Evolutionary conservation across 176 grass and related monocot genomes (phyloP), one percentile per base, ranked within the genome.

Genomic region (Melocanna baccifera): DNA sequence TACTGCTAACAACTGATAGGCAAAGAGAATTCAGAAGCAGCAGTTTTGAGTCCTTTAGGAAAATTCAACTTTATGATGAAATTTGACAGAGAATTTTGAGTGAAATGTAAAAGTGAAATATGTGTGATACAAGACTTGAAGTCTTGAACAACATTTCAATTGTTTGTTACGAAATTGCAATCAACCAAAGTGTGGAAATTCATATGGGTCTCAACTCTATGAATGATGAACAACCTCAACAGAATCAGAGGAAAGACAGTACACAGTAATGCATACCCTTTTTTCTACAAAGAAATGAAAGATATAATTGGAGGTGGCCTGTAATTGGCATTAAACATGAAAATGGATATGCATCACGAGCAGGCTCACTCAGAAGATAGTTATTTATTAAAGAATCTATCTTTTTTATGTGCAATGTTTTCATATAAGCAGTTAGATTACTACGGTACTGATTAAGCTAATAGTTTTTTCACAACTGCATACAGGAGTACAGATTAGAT

Each of bases 381-480:
- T 4, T 20, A 80, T 65, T 66, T 74, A 57, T 57, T 22, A 3
- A 57, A 29, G 40, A 46, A 82, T n/a, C 25, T 32, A 32, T 57
- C 29, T 15, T 83, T 34, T 32, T 32, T 68, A 9, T 26, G 66
- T 23, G 29, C 56, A 75, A 85, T 75, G 77, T 57, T 75, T 81
- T 64, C 42, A 42, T 23, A 50, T 7, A 34, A 63, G 22, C 22
- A 50, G 69, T 75, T 57, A 80, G 20, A 57, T 57, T 80, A 36
- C 26, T 80, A 36, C 26, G 9, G 2, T 39, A 53, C 26, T 39
- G 2, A 69, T 30, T 85, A 20, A 20, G 37, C 43, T 39, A 41
- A 15, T 41, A 69, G 12, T 39, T 71, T 52, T 52, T 59, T 15
- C 25, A 3, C 55, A 48, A 22, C 41, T 52, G 18, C 16, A 0